A percentile compares a stretch with the other conserved stretches of the same genome.
phyloP scores from a whole-genome alignment of 306 rosid genomes.

The Arachis stenosperma region DNA sequence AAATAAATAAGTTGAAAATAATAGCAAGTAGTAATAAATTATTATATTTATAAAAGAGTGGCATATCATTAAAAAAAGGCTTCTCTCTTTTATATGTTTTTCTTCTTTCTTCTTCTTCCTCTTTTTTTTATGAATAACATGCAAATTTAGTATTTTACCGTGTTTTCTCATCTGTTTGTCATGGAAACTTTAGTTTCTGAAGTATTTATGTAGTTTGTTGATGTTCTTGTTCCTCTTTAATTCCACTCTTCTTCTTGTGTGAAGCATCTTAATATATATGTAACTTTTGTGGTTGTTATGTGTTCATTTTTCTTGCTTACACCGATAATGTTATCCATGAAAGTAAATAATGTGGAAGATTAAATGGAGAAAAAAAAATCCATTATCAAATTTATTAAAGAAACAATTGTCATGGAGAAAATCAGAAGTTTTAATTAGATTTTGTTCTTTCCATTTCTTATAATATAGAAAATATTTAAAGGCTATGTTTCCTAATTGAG shows the following conservation, averaged over 20 bases:
- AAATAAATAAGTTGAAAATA: no score
- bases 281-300: background rate
- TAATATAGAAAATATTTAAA: background rate
- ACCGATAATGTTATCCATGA: slow-evolving; percentile 7
- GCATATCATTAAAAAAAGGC: no score
- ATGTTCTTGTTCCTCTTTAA: background rate
- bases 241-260: background rate
- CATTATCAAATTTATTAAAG: background rate
- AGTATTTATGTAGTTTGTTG: slow-evolving; percentile 10
- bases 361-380: slow-evolving; percentile 6
- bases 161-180: background rate
- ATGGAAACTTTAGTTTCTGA: slow-evolving; percentile 27
- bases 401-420: slow-evolving; percentile 2
- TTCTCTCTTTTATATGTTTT: no score
- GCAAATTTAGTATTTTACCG: slow-evolving; percentile 2
- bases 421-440: slow-evolving; percentile 14
- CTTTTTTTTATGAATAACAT: background rate
- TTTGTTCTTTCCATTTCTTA: background rate
- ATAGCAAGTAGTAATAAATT: no score
- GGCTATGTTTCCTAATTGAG: slow-evolving; percentile 16
- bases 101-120: no score
- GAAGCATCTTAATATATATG: background rate
- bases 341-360: background rate
- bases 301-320: background rate
- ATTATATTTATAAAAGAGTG: no score